Evolutionary conservation across 495 filamentous ascomycete genomes (phyloP).

Genomic region (Hypoxylon lienhwacheense): DNA sequence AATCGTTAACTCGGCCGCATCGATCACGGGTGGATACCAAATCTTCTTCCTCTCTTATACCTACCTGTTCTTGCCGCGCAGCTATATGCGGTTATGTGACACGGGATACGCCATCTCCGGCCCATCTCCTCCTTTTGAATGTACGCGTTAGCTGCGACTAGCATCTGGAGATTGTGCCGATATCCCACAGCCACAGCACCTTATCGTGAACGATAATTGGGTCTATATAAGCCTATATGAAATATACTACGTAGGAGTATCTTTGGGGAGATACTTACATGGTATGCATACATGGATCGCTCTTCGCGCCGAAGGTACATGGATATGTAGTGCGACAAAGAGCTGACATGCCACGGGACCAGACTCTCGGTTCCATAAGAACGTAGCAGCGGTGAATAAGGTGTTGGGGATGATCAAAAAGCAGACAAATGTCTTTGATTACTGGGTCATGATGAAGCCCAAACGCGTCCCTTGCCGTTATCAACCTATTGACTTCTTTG

Average conservation of each 20-base stretch:
- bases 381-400: conserved; percentile 8
- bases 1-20: background rate
- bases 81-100: conserved; percentile 4
- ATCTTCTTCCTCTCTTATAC: background rate
- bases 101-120: conserved; percentile 12
- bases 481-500: no score
- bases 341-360: background rate
- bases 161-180: conserved; percentile 15
- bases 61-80: conserved; percentile 16
- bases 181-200: conserved; percentile 4
- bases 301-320: no score
- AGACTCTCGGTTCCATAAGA: conserved; percentile 2
- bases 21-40: conserved; percentile 3
- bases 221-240: no score
- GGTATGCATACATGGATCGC: no score
- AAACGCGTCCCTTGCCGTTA: no score
- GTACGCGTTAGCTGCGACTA: conserved; percentile 1
- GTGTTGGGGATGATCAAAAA: background rate
- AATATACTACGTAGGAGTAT: no score
- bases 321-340: no score
- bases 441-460: conserved; percentile 27
- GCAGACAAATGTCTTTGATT: conserved; percentile 2
- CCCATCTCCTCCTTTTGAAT: conserved; percentile 8
- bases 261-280: no score
- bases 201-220: conserved; percentile 9